Base-by-base conservation (phyloP, 140 eudicot species). In the Bidens hawaiensis region DNA sequence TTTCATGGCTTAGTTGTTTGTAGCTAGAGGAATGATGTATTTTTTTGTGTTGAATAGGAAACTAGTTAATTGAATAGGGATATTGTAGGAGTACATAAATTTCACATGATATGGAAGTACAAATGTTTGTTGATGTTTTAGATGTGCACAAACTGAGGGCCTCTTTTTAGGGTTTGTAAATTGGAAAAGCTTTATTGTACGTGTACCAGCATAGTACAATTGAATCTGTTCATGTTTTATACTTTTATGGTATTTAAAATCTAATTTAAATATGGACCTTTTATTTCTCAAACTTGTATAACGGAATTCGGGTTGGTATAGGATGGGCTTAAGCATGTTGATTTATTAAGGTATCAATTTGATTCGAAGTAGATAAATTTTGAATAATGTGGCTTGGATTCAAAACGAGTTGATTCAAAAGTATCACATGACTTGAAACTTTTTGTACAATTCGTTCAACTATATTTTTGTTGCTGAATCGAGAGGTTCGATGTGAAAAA, bases 41-140 rank as follows among this genome's bases (percentile, higher is more conserved):
- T 28, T 4, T 8, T 43, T 60, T 24, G 14, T 18, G 2, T 31
- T 5, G 10, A 31, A 63, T 50, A 71, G 48, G 54, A 51, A 60
- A 36, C 30, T 49, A 48, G 69, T 60, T 6, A 13, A 34, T 24
- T 46, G 22, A 19, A 6, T 70, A 60, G 46, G 62, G 60, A 18
- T 60, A 49, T 69, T 49, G 17, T 60, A 23, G 13, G 21, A 60
- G 62, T 50, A 70, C 45, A 60, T 60, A 68, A 25, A 33, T 13
- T 55, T 27, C 50, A 51, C 62, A 42, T 68, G 56, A 41, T 21
- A 16, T 26, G 22, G 11, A 8, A 1, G 65, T 55, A 68, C 56
- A 56, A 38, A 42, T 53, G 65, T 46, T 54, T 41, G 47, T 27
- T 55, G 25, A 27, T 62, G 47, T 55, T 18, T 46, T 64, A 49